phyloP scores from a whole-genome alignment of 2,329 filamentous ascomycete genomes.

The Fusarium phyllophilum region DNA sequence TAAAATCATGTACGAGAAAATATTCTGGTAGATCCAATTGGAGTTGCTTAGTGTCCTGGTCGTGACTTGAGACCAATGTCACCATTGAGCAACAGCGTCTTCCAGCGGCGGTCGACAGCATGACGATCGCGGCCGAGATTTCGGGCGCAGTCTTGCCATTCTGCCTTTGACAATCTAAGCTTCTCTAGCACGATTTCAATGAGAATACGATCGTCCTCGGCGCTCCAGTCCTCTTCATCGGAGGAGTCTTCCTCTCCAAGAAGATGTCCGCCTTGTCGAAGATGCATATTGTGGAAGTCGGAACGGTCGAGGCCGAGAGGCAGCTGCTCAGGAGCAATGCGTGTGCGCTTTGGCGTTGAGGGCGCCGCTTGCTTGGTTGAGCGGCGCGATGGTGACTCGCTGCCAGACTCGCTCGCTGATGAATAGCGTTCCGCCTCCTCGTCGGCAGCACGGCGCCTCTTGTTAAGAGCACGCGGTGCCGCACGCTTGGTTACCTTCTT shows the following conservation, averaged over 20 bases:
- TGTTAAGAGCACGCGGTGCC: conserved; percentile 61
- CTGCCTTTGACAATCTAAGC: conserved; percentile 69
- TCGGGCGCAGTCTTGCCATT: conserved; percentile 75
- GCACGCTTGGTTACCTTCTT: conserved; percentile 64
- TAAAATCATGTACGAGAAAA: conserved; percentile 33
- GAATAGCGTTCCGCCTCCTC: conserved; percentile 58
- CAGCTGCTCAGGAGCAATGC: conserved; percentile 68
- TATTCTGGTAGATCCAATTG: conserved; percentile 44
- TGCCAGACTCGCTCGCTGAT: conserved; percentile 52
- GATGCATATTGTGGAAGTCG: conserved; percentile 63
- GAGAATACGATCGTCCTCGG: conserved; percentile 71
- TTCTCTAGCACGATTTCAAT: conserved; percentile 76
- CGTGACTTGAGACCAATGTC: conserved; percentile 68
- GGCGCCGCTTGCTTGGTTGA: conserved; percentile 47
- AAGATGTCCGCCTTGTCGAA: conserved; percentile 44
- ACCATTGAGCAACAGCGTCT: conserved; percentile 67
- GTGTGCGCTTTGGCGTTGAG: conserved; percentile 68
- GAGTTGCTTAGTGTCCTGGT: conserved; percentile 56
- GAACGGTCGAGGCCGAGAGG: conserved; percentile 68
- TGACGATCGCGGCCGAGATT: conserved; percentile 69
- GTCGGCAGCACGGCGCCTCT: conserved; percentile 60
- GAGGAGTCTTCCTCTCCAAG: conserved; percentile 57
- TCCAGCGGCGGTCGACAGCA: conserved; percentile 69
- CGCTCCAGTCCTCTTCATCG: conserved; percentile 64
- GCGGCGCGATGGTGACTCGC: conserved; percentile 34